Evolutionary conservation across 495 filamentous ascomycete genomes (phyloP).

Genomic region (Amphirosellinia nigrospora): DNA sequence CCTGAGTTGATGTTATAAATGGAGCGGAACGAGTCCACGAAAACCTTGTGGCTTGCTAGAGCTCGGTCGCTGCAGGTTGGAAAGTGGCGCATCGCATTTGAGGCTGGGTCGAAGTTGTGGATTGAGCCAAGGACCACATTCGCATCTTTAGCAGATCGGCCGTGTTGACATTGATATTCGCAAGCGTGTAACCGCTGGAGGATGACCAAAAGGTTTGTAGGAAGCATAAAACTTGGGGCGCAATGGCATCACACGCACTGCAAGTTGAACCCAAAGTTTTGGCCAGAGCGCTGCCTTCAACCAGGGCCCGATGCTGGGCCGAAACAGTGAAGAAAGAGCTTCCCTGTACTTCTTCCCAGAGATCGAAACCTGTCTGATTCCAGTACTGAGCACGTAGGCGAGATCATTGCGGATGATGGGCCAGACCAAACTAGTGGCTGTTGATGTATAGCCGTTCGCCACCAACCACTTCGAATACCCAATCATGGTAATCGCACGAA

Average conservation of each 20-base stretch:
- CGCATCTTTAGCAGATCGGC: conserved; percentile 65
- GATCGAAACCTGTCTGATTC: conserved; percentile 71
- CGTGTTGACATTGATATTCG: conserved; percentile 59
- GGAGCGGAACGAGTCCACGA: conserved; percentile 67
- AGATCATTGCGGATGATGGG: conserved; percentile 72
- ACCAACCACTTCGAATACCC: conserved; percentile 53
- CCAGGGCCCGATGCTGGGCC: conserved; percentile 56
- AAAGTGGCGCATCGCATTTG: conserved; percentile 64
- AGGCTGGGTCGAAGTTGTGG: conserved; percentile 67
- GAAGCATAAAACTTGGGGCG: conserved; percentile 67
- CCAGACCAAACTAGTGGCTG: conserved; percentile 56
- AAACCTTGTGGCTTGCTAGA: conserved; percentile 68
- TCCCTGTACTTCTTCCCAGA: conserved; percentile 74
- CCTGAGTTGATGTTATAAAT: conserved; percentile 65
- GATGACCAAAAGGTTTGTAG: conserved; percentile 68
- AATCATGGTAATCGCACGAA: conserved; percentile 65
- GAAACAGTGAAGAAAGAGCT: conserved; percentile 64
- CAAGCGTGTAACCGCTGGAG: conserved; percentile 58
- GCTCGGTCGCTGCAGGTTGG: conserved; percentile 70
- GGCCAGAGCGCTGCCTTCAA: conserved; percentile 69
- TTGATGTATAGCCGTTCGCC: conserved; percentile 52
- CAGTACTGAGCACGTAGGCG: conserved; percentile 75
- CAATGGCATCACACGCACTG: conserved; percentile 56
- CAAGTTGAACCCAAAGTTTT: conserved; percentile 50
- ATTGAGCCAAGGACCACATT: conserved; percentile 68